A percentile compares a stretch with the other conserved stretches of the same genome.
phyloP scores from a whole-genome alignment of 352 stramenopile species.

The Globisporangium acanthophoron region DNA sequence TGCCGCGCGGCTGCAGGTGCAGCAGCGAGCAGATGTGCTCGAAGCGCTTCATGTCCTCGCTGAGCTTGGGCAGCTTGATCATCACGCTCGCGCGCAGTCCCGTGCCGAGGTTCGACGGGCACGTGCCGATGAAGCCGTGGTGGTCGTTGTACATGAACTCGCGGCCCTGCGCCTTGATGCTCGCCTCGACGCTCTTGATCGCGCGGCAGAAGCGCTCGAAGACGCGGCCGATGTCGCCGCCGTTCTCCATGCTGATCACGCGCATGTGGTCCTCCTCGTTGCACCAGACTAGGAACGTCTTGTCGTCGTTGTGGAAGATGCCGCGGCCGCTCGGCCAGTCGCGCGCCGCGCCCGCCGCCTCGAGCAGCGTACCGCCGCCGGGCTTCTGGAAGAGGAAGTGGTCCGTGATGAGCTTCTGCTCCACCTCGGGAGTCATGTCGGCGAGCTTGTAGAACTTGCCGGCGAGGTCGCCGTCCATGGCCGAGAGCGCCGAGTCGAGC shows the following conservation, averaged over 20 bases:
- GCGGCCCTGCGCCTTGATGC: slow-evolving; percentile 72
- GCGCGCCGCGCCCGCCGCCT: slow-evolving; percentile 75
- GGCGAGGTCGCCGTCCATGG: slow-evolving; percentile 65
- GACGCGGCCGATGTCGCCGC: slow-evolving; percentile 87
- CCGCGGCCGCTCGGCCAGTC: slow-evolving; percentile 92
- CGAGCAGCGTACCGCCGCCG: slow-evolving; percentile 79
- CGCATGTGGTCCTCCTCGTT: slow-evolving; percentile 91
- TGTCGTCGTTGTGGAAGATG: slow-evolving; percentile 91
- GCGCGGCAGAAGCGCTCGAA: slow-evolving; percentile 86
- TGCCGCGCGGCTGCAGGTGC: slow-evolving; percentile 74
- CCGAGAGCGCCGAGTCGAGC: slow-evolving; percentile 60
- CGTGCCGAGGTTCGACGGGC: slow-evolving; percentile 86
- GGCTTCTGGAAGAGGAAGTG: slow-evolving; percentile 94
- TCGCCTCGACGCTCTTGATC: slow-evolving; percentile 68
- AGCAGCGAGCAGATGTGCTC: slow-evolving; percentile 70
- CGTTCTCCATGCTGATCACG: slow-evolving; percentile 87
- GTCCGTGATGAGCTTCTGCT: slow-evolving; percentile 87
- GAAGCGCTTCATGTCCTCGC: slow-evolving; percentile 57
- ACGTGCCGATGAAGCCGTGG: slow-evolving; percentile 81
- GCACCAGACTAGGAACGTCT: slow-evolving; percentile 87
- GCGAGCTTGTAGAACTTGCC: slow-evolving; percentile 87
- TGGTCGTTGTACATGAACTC: slow-evolving; percentile 86
- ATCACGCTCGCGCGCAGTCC: slow-evolving; percentile 81
- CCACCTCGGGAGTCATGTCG: slow-evolving; percentile 88
- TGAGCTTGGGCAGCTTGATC: slow-evolving; percentile 79